Evolutionary conservation across 257 asterid species (phyloP), one percentile per base, ranked within the genome.

Genomic region (Plantago major): DNA sequence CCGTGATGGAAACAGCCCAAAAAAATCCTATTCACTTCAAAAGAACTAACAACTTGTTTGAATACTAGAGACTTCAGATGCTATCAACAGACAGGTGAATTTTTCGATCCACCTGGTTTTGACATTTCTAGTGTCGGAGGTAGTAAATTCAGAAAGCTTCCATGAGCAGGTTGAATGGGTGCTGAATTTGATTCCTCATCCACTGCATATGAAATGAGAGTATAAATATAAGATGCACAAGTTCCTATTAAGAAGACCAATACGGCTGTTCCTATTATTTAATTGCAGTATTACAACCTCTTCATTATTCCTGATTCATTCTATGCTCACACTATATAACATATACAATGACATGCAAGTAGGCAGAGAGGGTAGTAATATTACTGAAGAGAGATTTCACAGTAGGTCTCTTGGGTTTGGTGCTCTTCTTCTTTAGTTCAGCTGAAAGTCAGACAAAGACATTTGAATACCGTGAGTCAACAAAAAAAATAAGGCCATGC

Each of bases 331-430:
- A 47, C 13, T 17, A 47, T 47, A 22, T 51, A 14, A 14, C 13
- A 45, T 48, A 58, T 13, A 40, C 16, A 14, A 45, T 58, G 1
- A 65, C 4, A 16, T 10, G 18, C 46, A 13, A 55, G 38, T 65
- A 45, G 19, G 30, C 11, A 61, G 48, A 66, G 47, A 64, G 50
- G 37, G 58, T 65, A 63, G 68, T 71, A 63, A 59, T 54, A 89
- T 12, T 87, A 90, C 97, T 85, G 85, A 90, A 90, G 73, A 90
- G 96, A 22, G 96, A 79, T 69, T 85, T 90, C 85, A 90, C 94
- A 11, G 96, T 90, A 43, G 97, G 97, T 74, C 96, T 81, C 81
- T 80, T 87, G 4, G 95, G 88, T 71, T 80, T 90, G 65, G 70
- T 83, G 80, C 75, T 90, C 83, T 83, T 90, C 87, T 87, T 90